Conservation (phyloP, 495 filamentous ascomycete genomes). For the Aspergillus cristatus region DNA sequence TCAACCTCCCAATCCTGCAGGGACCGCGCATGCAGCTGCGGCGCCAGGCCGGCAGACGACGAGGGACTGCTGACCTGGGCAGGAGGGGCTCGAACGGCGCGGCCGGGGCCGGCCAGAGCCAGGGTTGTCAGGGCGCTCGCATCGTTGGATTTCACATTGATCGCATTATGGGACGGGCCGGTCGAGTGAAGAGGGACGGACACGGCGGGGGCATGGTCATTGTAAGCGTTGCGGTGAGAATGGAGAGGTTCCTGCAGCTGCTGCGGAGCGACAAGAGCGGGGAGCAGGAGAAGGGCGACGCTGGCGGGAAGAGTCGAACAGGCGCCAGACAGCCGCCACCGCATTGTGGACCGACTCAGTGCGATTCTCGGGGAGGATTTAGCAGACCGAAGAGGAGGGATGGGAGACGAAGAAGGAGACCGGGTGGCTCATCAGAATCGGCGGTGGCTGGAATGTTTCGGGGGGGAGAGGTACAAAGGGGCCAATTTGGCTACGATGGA, state of each 20-base stretch:
- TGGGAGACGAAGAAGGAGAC: neutral
- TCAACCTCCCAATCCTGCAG: constrained; percentile 99
- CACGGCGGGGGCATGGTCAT: constrained; percentile 18
- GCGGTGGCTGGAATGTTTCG: neutral
- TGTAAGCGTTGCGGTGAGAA: too few relatives aligned
- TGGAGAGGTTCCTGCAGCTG: constrained; percentile 26
- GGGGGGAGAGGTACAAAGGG: too few relatives aligned
- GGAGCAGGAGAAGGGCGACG: constrained; percentile 37
- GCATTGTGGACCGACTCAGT: constrained; percentile 34
- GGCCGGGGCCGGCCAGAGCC: constrained; percentile 71
- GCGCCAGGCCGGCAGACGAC: constrained; percentile 57
- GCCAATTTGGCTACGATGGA: too few relatives aligned
- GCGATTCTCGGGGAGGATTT: constrained; percentile 1
- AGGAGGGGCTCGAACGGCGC: constrained; percentile 77
- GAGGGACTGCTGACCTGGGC: constrained; percentile 51
- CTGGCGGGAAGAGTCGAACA: constrained; percentile 39
- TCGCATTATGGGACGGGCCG: constrained; percentile 10
- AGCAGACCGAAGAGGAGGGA: neutral
- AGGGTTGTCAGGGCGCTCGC: constrained; percentile 89
- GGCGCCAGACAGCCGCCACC: constrained; percentile 42
- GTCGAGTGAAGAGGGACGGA: constrained; percentile 22
- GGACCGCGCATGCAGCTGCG: constrained; percentile 82
- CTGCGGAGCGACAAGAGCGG: constrained; percentile 41
- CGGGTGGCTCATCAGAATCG: constrained; percentile 1
- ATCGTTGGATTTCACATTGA: constrained; percentile 53